These are phyloP conservation scores for Saccharomycopsis sp. DNA, from an alignment of 805 yeast species.

Conservation along the genomic window DNA sequence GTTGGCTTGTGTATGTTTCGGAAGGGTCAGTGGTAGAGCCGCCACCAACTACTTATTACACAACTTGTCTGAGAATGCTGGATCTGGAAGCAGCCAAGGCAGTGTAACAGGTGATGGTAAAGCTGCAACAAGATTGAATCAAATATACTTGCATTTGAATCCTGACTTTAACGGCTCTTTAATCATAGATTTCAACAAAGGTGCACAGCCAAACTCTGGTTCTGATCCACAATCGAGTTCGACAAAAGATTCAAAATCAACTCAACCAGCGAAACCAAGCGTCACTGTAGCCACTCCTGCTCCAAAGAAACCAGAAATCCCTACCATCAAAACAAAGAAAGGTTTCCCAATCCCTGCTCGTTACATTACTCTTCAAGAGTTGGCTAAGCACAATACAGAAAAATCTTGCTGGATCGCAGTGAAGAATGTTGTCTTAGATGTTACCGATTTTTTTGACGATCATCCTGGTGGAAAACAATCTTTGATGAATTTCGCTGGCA, in stretches of 20 bases:
- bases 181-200: conserved; percentile 29
- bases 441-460: conserved; percentile 35
- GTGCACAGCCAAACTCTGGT: conserved; percentile 1
- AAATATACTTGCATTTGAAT: conserved; percentile 36
- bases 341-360: conserved; percentile 36
- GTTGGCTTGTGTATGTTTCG: conserved; percentile 48
- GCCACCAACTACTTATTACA: conserved; percentile 30
- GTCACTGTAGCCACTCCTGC: not conserved
- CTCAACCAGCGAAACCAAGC: not conserved
- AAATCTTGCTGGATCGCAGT: conserved; percentile 47
- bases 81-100: conserved; percentile 14
- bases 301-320: conserved; percentile 15
- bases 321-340: conserved; percentile 19
- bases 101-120: conserved; percentile 23
- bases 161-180: conserved; percentile 31
- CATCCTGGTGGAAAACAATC: conserved; percentile 60
- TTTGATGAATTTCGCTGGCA: conserved; percentile 38
- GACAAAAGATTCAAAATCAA: not conserved
- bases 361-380: conserved; percentile 39
- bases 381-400: conserved; percentile 37
- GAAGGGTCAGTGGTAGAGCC: conserved; percentile 34
- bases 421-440: conserved; percentile 43
- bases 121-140: conserved; percentile 32
- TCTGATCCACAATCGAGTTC: conserved; percentile 6
- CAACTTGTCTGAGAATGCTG: conserved; percentile 25